A percentile compares a stretch with the other conserved stretches of the same genome.
Conservation (phyloP, 2,329 filamentous ascomycete genomes). For the Aureobasidium mangrovei region DNA sequence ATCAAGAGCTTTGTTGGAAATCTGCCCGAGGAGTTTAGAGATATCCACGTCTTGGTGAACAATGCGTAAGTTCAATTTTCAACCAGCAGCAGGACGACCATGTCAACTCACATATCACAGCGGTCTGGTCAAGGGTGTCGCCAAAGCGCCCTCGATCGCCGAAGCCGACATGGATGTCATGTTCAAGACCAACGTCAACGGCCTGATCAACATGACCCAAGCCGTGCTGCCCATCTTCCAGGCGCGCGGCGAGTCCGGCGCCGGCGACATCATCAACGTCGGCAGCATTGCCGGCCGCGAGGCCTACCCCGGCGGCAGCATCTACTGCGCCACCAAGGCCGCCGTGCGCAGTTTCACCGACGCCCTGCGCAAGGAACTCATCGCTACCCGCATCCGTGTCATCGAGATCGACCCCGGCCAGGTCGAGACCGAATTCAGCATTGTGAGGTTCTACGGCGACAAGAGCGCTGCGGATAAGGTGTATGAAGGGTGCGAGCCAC, state of each 20-base stretch:
- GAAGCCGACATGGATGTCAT: conserved; percentile 77
- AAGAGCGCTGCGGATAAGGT: conserved; percentile 83
- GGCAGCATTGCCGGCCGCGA: conserved; percentile 87
- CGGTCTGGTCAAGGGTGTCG: conserved; percentile 81
- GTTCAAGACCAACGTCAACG: conserved; percentile 89
- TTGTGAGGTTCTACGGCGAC: conserved; percentile 82
- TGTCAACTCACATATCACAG: conserved; percentile 34
- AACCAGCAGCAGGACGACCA: neutral
- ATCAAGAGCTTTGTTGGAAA: conserved; percentile 62
- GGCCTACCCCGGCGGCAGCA: conserved; percentile 73
- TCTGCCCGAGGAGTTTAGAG: conserved; percentile 72
- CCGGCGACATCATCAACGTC: conserved; percentile 92
- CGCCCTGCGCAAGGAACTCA: conserved; percentile 70
- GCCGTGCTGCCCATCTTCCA: conserved; percentile 77
- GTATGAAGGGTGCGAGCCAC: conserved; percentile 73
- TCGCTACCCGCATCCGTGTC: conserved; percentile 69
- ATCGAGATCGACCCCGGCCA: conserved; percentile 89
- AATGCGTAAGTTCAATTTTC: conserved; percentile 62
- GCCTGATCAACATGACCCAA: conserved; percentile 94
- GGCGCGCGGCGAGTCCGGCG: conserved; percentile 56
- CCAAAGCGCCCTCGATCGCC: conserved; percentile 72
- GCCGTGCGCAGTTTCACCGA: conserved; percentile 81
- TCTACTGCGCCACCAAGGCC: conserved; percentile 91
- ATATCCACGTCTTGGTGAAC: conserved; percentile 86
- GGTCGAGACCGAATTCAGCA: conserved; percentile 87